Percentiles rank a stretch among this genome's conserved stretches.
phyloP scores from a whole-genome alignment of 116 monocot genomes.

The Thalassia testudinum region DNA sequence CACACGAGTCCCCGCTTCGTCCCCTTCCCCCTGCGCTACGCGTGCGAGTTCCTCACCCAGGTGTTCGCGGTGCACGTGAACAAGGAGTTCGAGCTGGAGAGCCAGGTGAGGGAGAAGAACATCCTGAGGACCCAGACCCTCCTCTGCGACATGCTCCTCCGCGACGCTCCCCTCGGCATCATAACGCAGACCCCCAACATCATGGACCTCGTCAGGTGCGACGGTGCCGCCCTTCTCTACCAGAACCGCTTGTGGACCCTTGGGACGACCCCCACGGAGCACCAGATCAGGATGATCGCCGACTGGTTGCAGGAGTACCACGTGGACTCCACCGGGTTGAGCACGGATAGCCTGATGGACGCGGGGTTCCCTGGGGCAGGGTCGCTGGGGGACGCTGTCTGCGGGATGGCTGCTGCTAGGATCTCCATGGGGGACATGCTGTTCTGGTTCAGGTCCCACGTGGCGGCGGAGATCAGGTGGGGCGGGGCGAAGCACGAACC shows the following conservation, averaged over 20 bases:
- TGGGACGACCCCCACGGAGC: slow-evolving; percentile 42
- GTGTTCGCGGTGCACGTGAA: slow-evolving; percentile 78
- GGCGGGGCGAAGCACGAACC: slow-evolving; percentile 76
- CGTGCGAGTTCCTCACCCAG: slow-evolving; percentile 86
- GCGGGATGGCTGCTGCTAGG: slow-evolving; percentile 87
- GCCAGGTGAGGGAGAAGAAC: slow-evolving; percentile 69
- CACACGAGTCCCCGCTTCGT: slow-evolving; percentile 59
- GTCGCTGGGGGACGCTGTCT: slow-evolving; percentile 53
- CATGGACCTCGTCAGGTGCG: slow-evolving; percentile 84
- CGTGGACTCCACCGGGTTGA: slow-evolving; percentile 66
- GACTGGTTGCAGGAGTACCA: slow-evolving; percentile 64
- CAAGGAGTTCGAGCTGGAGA: slow-evolving; percentile 73
- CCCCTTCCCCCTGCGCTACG: slow-evolving; percentile 81
- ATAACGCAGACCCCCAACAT: slow-evolving; percentile 70
- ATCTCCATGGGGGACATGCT: slow-evolving; percentile 58
- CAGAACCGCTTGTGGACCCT: slow-evolving; percentile 47
- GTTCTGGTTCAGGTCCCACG: slow-evolving; percentile 93
- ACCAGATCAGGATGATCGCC: slow-evolving; percentile 43
- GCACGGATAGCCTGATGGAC: slow-evolving; percentile 77
- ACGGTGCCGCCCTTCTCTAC: slow-evolving; percentile 74
- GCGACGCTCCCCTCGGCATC: slow-evolving; percentile 76
- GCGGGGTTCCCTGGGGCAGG: slow-evolving; percentile 64
- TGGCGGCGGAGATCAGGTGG: slow-evolving; percentile 85
- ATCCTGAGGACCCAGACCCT: slow-evolving; percentile 64
- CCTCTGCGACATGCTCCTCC: slow-evolving; percentile 87